Percentiles rank a stretch among this genome's conserved stretches.
These are phyloP conservation scores for Fusarium mundagurra DNA, from an alignment of 2,329 filamentous ascomycete genomes.

Conservation along the genomic window DNA sequence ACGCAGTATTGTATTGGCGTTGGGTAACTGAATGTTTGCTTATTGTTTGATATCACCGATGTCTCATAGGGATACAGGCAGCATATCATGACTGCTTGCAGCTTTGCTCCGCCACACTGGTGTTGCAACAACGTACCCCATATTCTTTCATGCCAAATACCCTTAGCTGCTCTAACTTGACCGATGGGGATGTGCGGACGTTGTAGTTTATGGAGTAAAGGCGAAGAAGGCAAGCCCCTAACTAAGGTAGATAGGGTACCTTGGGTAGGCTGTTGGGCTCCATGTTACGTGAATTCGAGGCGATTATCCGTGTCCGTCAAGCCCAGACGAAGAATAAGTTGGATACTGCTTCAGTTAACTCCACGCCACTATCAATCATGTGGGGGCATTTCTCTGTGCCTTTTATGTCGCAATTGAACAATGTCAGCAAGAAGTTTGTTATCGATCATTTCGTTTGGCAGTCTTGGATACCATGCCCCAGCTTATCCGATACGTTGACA, in stretches of 20 bases:
- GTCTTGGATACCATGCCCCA: background rate
- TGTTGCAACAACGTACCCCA: background rate
- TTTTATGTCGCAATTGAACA: background rate
- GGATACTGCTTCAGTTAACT: slow-evolving; percentile 1
- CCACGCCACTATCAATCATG: slow-evolving; percentile 10
- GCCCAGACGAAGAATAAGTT: slow-evolving; percentile 1
- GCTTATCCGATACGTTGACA: background rate
- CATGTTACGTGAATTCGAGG: slow-evolving; percentile 7
- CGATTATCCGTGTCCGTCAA: slow-evolving; percentile 11
- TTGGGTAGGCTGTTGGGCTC: background rate
- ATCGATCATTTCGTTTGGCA: background rate
- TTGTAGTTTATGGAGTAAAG: background rate
- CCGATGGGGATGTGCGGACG: background rate
- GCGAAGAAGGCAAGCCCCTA: background rate
- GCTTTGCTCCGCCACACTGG: slow-evolving; percentile 18
- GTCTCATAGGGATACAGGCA: background rate
- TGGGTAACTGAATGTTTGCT: background rate
- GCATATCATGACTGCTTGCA: slow-evolving; percentile 18
- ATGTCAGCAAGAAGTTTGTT: background rate
- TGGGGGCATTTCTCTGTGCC: background rate
- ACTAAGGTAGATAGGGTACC: background rate
- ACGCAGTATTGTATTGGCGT: background rate
- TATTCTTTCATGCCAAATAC: background rate
- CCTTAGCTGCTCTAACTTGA: background rate
- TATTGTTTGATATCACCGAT: background rate